Conservation (phyloP, 306 rosid genomes). For the Trifolium fragiferum region DNA sequence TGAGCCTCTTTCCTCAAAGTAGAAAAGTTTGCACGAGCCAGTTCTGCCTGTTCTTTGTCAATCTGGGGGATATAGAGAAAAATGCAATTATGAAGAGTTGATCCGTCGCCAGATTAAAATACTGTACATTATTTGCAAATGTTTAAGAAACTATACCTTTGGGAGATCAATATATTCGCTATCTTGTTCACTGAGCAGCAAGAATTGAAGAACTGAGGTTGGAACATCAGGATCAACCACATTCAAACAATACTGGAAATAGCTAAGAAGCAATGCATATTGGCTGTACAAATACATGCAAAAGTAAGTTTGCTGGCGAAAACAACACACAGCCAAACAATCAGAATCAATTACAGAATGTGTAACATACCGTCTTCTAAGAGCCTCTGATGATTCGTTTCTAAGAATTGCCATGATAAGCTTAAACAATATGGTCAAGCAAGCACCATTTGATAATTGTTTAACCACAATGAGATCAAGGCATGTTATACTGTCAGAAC, state of each 20-base stretch:
- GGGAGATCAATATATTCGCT: conserved; percentile 86
- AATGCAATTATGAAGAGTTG: conserved; percentile 19
- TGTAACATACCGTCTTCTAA: conserved; percentile 84
- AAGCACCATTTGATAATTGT: conserved; percentile 93
- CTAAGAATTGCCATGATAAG: conserved; percentile 84
- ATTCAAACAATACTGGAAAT: conserved; percentile 93
- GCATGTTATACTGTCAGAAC: conserved; percentile 76
- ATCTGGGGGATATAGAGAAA: conserved; percentile 53
- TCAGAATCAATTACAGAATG: conserved; percentile 9
- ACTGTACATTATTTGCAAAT: not conserved
- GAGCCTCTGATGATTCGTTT: conserved; percentile 89
- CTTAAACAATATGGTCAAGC: conserved; percentile 87
- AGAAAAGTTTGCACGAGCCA: conserved; percentile 85
- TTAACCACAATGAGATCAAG: conserved; percentile 81
- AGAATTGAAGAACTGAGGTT: conserved; percentile 77
- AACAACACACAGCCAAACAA: conserved; percentile 40
- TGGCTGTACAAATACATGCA: conserved; percentile 65
- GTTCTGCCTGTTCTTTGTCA: conserved; percentile 85
- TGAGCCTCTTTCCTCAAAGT: conserved; percentile 90
- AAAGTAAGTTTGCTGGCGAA: conserved; percentile 52
- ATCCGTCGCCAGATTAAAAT: conserved; percentile 5
- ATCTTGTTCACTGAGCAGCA: conserved; percentile 82
- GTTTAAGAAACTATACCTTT: conserved; percentile 58
- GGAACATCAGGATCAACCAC: conserved; percentile 93
- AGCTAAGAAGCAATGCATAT: conserved; percentile 94